Evolutionary conservation across 306 rosid genomes (phyloP).

Genomic region (Boehmeria nivea): DNA sequence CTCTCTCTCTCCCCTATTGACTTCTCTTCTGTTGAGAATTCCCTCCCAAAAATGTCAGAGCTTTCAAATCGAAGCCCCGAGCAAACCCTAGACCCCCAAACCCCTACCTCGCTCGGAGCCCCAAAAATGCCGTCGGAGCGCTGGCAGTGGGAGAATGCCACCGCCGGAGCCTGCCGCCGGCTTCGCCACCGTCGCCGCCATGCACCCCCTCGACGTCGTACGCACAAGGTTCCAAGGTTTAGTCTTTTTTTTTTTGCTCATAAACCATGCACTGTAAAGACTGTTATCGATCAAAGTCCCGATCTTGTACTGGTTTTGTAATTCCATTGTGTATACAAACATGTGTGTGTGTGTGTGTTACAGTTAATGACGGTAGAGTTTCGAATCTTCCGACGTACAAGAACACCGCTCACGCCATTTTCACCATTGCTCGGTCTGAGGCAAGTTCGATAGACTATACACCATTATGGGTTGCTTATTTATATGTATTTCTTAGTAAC

Average conservation of each 20-base stretch:
- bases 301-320: no score
- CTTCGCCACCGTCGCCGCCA: conserved; percentile 66
- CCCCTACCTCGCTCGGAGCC: no score
- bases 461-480: no score
- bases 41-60: conserved; percentile 4
- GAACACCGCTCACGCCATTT: conserved; percentile 76
- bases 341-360: background rate
- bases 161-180: conserved; percentile 85
- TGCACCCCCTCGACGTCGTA: conserved; percentile 95
- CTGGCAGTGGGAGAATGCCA: conserved; percentile 87
- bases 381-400: conserved; percentile 64
- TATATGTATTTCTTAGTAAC: no score
- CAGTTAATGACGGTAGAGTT: conserved; percentile 83
- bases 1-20: no score
- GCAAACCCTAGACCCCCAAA: no score
- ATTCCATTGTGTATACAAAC: no score
- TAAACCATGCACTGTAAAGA: no score
- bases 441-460: no score
- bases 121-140: conserved; percentile 22
- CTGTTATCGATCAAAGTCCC: no score
- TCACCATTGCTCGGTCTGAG: conserved; percentile 83
- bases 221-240: conserved; percentile 92
- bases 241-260: background rate
- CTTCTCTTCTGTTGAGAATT: no score
- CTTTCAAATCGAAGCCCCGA: background rate